phyloP scores from a whole-genome alignment of 225 moss, liverwort and hornwort genomes.

The Sphagnum contortum region DNA sequence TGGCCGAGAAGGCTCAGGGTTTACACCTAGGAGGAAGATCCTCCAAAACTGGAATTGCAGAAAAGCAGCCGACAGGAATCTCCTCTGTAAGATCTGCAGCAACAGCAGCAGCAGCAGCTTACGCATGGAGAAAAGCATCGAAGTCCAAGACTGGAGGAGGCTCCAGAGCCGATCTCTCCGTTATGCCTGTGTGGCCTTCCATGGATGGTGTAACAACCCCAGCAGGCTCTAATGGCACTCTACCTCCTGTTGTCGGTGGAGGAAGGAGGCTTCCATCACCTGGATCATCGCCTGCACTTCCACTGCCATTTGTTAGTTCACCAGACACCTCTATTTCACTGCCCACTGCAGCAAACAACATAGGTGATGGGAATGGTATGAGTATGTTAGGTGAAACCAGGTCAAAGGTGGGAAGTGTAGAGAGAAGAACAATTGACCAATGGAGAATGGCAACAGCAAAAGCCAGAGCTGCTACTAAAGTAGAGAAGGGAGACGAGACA shows the following conservation, averaged over 20 bases:
- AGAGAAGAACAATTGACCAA: slow-evolving; percentile 80
- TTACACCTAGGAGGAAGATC: slow-evolving; percentile 15
- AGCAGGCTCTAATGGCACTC: slow-evolving; percentile 19
- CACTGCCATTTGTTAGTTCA: too few relatives aligned
- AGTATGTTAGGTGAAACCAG: slow-evolving; percentile 85
- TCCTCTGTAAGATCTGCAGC: slow-evolving; percentile 49
- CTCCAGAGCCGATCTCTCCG: slow-evolving; percentile 31
- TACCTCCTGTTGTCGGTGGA: slow-evolving; percentile 25
- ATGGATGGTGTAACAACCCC: slow-evolving; percentile 22
- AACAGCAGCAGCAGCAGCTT: slow-evolving; percentile 56
- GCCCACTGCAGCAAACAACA: too few relatives aligned
- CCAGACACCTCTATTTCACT: too few relatives aligned
- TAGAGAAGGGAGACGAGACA: slow-evolving; percentile 64
- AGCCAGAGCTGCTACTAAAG: slow-evolving; percentile 57
- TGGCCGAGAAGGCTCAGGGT: slow-evolving; percentile 47
- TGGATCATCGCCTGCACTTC: slow-evolving; percentile 4
- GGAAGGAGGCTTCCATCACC: slow-evolving; percentile 36
- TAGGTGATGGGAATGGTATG: slow-evolving; percentile 3
- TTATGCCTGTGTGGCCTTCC: slow-evolving; percentile 38
- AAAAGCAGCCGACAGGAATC: slow-evolving; percentile 12
- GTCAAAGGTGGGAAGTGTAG: slow-evolving; percentile 78
- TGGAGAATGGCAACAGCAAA: slow-evolving; percentile 77
- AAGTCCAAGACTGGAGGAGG: slow-evolving; percentile 26
- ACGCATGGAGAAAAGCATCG: slow-evolving; percentile 54
- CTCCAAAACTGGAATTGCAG: slow-evolving; percentile 12